A percentile compares a stretch with the other conserved stretches of the same genome.
phyloP scores from a whole-genome alignment of 331 rosid species.

The Prunus yedoensis region DNA sequence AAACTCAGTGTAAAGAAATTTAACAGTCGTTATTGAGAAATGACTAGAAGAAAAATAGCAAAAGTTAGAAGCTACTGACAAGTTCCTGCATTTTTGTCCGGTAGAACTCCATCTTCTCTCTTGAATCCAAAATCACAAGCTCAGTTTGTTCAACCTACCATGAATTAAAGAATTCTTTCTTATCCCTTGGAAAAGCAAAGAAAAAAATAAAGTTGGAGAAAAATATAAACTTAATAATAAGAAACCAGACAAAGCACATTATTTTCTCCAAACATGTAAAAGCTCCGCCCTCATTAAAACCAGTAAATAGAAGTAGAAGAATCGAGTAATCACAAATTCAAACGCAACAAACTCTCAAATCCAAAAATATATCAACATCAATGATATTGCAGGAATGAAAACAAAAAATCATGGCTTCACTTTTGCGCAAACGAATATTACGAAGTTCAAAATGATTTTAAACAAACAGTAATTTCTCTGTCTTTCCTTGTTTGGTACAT shows the following conservation, averaged over 20 bases:
- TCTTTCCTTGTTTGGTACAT: background rate
- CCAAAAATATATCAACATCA: background rate
- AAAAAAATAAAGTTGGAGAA: background rate
- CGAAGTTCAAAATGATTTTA: background rate
- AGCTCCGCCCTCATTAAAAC: background rate
- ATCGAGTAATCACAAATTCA: background rate
- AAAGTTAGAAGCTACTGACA: slow-evolving; percentile 54
- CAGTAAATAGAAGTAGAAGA: background rate
- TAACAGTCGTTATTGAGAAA: slow-evolving; percentile 1
- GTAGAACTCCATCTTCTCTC: slow-evolving; percentile 78
- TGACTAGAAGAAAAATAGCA: slow-evolving; percentile 27
- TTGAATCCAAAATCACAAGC: slow-evolving; percentile 71
- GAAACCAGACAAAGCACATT: background rate
- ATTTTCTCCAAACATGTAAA: background rate
- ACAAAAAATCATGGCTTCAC: background rate
- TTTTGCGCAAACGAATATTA: background rate
- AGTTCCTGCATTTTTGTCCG: slow-evolving; percentile 96
- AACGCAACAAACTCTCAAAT: background rate
- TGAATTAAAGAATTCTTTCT: slow-evolving; percentile 11
- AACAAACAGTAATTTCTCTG: background rate
- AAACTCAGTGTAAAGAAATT: background rate
- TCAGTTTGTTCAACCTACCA: slow-evolving; percentile 62
- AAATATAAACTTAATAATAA: background rate
- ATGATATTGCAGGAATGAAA: background rate
- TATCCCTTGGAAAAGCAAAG: slow-evolving; percentile 14